phyloP scores from a whole-genome alignment of 352 stramenopile genomes.

The Aphanomyces cochlioides region DNA sequence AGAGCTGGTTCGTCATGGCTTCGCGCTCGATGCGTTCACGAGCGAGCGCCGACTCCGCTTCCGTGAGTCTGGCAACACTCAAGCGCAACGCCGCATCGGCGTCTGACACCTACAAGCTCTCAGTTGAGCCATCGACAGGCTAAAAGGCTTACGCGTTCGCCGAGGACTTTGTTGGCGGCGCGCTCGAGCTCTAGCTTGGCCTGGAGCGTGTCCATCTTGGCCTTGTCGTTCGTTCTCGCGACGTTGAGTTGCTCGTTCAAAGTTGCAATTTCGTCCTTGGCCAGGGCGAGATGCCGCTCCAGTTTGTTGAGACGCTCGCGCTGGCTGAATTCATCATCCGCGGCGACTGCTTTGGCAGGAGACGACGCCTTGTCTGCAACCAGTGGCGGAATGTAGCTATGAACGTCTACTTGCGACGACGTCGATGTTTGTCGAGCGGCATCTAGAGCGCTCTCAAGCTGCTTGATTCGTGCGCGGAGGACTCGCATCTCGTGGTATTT shows the following conservation, averaged over 20 bases:
- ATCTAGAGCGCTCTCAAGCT: slow-evolving; percentile 48
- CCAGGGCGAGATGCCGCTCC: slow-evolving; percentile 45
- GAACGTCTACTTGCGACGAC: neutral
- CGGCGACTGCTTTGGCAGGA: slow-evolving; percentile 27
- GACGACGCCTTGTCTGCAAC: slow-evolving; percentile 5
- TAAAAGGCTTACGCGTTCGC: slow-evolving; percentile 25
- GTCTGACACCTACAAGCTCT: slow-evolving; percentile 37
- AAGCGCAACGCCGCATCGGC: slow-evolving; percentile 43
- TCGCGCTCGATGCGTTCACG: slow-evolving; percentile 42
- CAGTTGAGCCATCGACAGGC: neutral
- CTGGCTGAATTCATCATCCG: neutral
- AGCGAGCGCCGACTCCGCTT: slow-evolving; percentile 49
- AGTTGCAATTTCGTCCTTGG: slow-evolving; percentile 41
- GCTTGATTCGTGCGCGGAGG: slow-evolving; percentile 47
- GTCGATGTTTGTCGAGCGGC: slow-evolving; percentile 25
- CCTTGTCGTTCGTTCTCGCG: slow-evolving; percentile 36
- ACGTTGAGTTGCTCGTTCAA: slow-evolving; percentile 37
- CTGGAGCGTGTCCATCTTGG: slow-evolving; percentile 41
- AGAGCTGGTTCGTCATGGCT: slow-evolving; percentile 47
- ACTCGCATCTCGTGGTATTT: slow-evolving; percentile 59
- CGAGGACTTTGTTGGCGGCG: slow-evolving; percentile 44
- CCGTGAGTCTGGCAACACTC: slow-evolving; percentile 46
- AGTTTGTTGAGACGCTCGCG: slow-evolving; percentile 39
- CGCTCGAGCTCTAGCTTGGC: slow-evolving; percentile 56
- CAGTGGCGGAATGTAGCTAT: slow-evolving; percentile 37